Conservation (phyloP, 345 rosid genomes). For the Citrus cavaleriei region DNA sequence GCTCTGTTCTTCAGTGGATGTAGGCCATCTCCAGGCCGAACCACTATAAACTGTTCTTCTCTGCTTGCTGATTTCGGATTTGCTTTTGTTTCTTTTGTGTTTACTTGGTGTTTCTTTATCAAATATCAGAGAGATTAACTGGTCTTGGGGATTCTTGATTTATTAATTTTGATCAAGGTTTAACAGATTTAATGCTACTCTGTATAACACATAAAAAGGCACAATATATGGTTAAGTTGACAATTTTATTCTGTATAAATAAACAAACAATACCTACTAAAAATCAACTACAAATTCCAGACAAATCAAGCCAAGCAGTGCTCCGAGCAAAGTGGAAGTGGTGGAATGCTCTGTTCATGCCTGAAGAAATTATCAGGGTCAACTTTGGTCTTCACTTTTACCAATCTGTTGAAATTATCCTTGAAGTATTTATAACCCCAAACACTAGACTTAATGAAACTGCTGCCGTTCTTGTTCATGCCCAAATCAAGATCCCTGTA, state of each 20-base stretch:
- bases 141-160: too few species aligned
- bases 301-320: not conserved
- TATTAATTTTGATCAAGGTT: too few species aligned
- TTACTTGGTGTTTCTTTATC: too few species aligned
- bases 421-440: conserved; percentile 4
- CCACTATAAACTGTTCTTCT: too few species aligned
- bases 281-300: not conserved
- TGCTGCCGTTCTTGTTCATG: not conserved
- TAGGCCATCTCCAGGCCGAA: too few species aligned
- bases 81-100: too few species aligned
- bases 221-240: not conserved
- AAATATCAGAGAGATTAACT: too few species aligned
- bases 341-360: conserved; percentile 8
- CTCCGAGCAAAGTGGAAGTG: not conserved
- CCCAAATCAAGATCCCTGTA: conserved; percentile 10
- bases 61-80: too few species aligned
- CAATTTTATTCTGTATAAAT: not conserved
- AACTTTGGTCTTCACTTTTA: conserved; percentile 11
- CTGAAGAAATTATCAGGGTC: conserved; percentile 15
- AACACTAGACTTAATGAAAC: not conserved
- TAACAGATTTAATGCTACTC: too few species aligned
- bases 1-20: too few species aligned
- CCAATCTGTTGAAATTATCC: conserved; percentile 13
- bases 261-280: not conserved
- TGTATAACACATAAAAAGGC: not conserved